phyloP scores from a whole-genome alignment of 1,284 basidiomycete genomes.

The Puccinia triticina region DNA sequence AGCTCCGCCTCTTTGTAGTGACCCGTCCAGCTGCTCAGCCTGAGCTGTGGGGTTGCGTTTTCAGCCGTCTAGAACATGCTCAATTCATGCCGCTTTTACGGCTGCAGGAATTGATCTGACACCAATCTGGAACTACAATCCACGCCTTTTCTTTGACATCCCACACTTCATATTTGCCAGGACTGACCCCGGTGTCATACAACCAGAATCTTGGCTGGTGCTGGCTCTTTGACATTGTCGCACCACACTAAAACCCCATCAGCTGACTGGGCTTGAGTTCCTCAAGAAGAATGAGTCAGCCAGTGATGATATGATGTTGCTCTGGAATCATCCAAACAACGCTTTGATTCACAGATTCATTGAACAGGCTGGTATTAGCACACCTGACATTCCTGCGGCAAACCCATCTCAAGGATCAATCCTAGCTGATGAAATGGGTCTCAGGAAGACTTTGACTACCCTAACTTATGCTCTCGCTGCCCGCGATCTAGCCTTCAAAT shows the following conservation, averaged over 20 bases:
- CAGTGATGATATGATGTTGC: not conserved
- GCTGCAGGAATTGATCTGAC: not conserved
- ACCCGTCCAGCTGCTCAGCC: not conserved
- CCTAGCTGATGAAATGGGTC: not conserved
- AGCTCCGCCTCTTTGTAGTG: not conserved
- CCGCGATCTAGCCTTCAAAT: too few relatives aligned
- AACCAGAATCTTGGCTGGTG: not conserved
- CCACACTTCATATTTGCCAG: not conserved
- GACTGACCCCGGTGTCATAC: too few relatives aligned
- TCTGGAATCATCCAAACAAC: not conserved
- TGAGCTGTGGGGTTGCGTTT: not conserved
- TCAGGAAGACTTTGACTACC: too few relatives aligned
- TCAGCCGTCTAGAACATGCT: not conserved
- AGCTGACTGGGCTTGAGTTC: not conserved
- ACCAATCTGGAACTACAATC: conserved; percentile 8
- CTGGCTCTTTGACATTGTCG: not conserved
- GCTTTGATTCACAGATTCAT: not conserved
- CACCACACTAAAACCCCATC: not conserved
- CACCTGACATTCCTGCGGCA: not conserved
- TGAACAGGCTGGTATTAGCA: not conserved
- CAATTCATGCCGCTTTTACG: not conserved
- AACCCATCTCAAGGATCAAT: conserved; percentile 1
- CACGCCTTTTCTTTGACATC: not conserved
- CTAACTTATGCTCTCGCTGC: too few relatives aligned
- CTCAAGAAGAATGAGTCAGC: not conserved